Evolutionary conservation across 495 filamentous ascomycete species (phyloP), one percentile per base, ranked within the genome.

Genomic region (Trichoderma parareesei): DNA sequence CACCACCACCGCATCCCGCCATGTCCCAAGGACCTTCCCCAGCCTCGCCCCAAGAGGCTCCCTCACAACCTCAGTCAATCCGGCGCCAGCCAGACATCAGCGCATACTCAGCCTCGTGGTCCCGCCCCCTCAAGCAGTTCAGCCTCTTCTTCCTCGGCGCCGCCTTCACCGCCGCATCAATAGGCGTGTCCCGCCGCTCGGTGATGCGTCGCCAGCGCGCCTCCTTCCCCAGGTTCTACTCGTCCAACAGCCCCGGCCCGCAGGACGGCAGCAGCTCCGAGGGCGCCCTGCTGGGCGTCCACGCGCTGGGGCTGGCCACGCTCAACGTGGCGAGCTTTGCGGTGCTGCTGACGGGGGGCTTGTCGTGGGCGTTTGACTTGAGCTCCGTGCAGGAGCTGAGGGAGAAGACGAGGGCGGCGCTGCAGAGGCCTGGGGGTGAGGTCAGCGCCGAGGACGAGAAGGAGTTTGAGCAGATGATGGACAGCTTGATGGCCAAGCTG

Each of bases 301-400:
- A 93, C 72, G 92, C 92, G 5, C 77, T 97, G 11, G 87, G 85
- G 61, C 73, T 96, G n/a, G 92, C 92, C 0, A 94, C 91, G 0
- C 77, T 96, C 65, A 93, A 94, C 68, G 87, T 91, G 4, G 35
- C 87, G 35, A 87, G 85, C 64, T 82, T 91, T 48, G 81, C 78
- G 11, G 86, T 94, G 74, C 85, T 90, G 83, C 70, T 75, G 14
- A 77, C 77, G 8, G 92, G 92, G 5, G 91, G 85, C 0, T 66
- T 83, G 38, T 70, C 88, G 38, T 94, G 84, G 81, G 85, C 83
- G 0, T 80, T 93, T 53, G 86, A 94, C 73, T 81, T 96, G 49
- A 86, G 87, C 64, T 78, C 76, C 10, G 35, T 93, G 55, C 87
- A 89, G 42, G 91, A 95, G 71, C 73, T 92, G 74, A 79, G 84